phyloP scores from a whole-genome alignment of 306 rosid genomes.

The Dalbergia cochinchinensis region DNA sequence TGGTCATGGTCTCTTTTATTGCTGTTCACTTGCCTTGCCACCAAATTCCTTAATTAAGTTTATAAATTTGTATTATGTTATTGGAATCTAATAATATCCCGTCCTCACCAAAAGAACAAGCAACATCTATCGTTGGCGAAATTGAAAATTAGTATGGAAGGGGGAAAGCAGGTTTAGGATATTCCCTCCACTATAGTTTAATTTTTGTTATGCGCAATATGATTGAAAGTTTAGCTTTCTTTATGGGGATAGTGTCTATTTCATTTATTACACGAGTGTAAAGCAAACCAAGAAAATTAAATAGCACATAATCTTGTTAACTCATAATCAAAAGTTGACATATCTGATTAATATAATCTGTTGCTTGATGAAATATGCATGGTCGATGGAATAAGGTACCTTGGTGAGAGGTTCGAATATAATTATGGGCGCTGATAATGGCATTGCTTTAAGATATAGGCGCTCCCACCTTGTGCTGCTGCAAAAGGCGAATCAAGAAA shows the following conservation, averaged over 20 bases:
- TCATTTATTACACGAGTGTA: background rate
- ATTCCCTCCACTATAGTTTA: slow-evolving; percentile 30
- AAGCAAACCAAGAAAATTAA: slow-evolving; percentile 13
- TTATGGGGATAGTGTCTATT: background rate
- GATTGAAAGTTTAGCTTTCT: slow-evolving; percentile 33
- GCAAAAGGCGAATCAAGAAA: slow-evolving; percentile 32
- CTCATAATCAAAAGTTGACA: slow-evolving; percentile 29
- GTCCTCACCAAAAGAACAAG: slow-evolving; percentile 29
- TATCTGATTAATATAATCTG: background rate
- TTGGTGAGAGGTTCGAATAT: too few relatives aligned
- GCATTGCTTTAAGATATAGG: slow-evolving; percentile 34
- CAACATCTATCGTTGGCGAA: slow-evolving; percentile 10
- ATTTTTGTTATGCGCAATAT: slow-evolving; percentile 6
- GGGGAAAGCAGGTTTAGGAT: slow-evolving; percentile 37
- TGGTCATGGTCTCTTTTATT: too few relatives aligned
- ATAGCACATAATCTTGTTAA: background rate
- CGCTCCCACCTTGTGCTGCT: slow-evolving; percentile 28
- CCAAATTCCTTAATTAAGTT: background rate
- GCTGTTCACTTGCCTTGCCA: background rate
- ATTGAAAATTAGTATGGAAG: slow-evolving; percentile 26
- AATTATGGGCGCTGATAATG: slow-evolving; percentile 22
- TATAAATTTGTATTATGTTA: background rate
- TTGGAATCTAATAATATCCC: slow-evolving; percentile 32
- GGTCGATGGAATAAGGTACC: slow-evolving; percentile 31
- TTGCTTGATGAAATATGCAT: background rate